phyloP scores from a whole-genome alignment of 176 grass and related monocot genomes.

The Eragrostis nindensis region DNA sequence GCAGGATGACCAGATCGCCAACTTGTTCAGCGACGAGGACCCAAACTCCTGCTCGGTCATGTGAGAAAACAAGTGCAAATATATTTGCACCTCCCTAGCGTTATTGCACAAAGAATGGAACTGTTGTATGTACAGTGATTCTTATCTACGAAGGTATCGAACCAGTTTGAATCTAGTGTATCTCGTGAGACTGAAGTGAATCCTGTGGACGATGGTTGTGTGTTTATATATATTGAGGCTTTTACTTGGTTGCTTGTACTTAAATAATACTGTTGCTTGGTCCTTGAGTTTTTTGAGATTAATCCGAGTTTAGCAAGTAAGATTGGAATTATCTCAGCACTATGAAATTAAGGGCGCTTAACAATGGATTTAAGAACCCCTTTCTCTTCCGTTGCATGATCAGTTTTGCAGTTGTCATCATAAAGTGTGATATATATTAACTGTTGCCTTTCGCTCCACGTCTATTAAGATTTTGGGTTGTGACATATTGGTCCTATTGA shows the following conservation, averaged over 20 bases:
- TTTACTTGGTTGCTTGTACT: not conserved
- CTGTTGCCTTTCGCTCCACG: too few species aligned
- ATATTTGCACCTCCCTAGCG: not conserved
- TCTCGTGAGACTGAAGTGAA: not conserved
- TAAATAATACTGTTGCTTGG: not conserved
- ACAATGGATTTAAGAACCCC: too few species aligned
- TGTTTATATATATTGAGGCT: not conserved
- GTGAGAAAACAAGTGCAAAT: not conserved
- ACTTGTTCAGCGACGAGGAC: slow-evolving; percentile 71
- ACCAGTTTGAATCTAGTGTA: not conserved
- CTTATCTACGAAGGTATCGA: not conserved
- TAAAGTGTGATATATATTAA: too few species aligned
- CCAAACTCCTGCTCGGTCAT: slow-evolving; percentile 55
- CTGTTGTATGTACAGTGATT: not conserved
- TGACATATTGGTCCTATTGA: too few species aligned
- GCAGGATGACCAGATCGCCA: slow-evolving; percentile 52
- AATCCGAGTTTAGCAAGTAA: too few species aligned
- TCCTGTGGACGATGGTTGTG: not conserved
- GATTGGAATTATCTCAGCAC: too few species aligned
- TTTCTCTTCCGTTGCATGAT: too few species aligned
- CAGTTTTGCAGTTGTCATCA: too few species aligned
- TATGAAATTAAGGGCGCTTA: too few species aligned
- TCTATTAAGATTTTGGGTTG: too few species aligned
- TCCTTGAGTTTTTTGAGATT: too few species aligned
- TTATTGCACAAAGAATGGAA: not conserved